Base-by-base conservation (phyloP, 2,329 filamentous ascomycete species). In the Geosmithia flava region DNA sequence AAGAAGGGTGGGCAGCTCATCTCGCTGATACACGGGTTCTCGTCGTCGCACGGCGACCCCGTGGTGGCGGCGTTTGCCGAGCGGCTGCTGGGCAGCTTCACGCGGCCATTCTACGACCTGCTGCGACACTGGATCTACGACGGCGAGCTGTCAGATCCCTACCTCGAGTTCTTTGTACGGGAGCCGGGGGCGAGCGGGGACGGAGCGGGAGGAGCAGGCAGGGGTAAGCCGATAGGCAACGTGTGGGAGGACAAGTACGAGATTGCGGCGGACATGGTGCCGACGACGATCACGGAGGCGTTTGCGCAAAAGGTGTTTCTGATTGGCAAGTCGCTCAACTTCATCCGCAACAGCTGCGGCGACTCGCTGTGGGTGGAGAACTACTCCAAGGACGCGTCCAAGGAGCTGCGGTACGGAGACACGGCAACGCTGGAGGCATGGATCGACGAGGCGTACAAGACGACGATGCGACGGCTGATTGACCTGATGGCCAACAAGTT, bases 161-260 rank as follows among this genome's bases (percentile, higher is more conserved):
- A 90, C 58, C 76, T 81, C 49, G 93, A 98, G 59, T 98, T 98
- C 66, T 97, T 98, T 58, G 90, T 98, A 19, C 81, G 81, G 19
- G 88, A 96, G 62, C 87, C 91, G 55, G 78, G 82, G 47, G 51
- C 57, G 7, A 54, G 67, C 53, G 62, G 70, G 57, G 71, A 78
- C 51, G 23, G 23, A 27, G 23, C 23, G 33, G 15, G 11, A 11
- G 15, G 11, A 11, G 69, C 72, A 50, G 59, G 65, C 45, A 75
- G 72, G 55, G 69, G 70, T 46, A 76, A 74, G 45, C 3, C 80
- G 20, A 85, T 87, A 16, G 90, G 85, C 39, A 96, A 90, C 54
- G 90, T 97, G 2, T 98, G 93, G 93, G 90, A 97, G 63, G 89
- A 95, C 65, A 97, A 97, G 62, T 98, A 95, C 67, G 85, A 87